phyloP scores from a whole-genome alignment of 2,329 filamentous ascomycete genomes.

The Fusarium virguliforme region DNA sequence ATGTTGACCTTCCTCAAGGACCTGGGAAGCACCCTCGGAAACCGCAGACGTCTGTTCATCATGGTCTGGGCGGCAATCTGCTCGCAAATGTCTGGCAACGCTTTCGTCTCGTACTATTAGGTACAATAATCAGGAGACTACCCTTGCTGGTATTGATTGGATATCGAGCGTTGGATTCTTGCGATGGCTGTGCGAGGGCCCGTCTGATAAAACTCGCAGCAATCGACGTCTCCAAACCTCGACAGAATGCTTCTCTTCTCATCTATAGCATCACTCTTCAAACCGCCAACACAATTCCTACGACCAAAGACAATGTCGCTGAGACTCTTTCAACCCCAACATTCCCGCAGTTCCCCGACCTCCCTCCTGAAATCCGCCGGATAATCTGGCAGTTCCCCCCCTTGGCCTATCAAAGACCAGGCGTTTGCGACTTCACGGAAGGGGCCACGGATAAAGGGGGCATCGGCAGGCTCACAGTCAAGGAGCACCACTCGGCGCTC shows the following conservation, averaged over 20 bases:
- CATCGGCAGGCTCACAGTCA: neutral
- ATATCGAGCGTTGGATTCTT: neutral
- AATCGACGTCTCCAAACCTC: rapidly evolving
- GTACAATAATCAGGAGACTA: no score
- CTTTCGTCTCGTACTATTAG: neutral
- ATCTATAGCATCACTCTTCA: neutral
- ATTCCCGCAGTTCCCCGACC: neutral
- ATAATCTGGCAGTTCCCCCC: neutral
- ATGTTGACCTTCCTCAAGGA: neutral
- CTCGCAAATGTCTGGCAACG: neutral
- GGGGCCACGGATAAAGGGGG: no score
- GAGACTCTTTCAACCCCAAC: neutral
- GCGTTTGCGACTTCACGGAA: neutral
- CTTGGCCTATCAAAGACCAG: neutral
- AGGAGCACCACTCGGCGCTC: neutral
- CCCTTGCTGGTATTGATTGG: neutral
- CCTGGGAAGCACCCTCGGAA: neutral
- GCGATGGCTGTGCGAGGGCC: neutral
- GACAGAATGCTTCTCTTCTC: no score
- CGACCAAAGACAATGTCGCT: neutral
- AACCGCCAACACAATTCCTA: neutral
- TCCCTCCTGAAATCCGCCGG: slow-evolving; percentile 2
- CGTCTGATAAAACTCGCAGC: neutral
- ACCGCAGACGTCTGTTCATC: neutral
- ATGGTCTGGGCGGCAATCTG: neutral